Conservation (phyloP, 352 stramenopile genomes). For the Globisporangium camurandrum region DNA sequence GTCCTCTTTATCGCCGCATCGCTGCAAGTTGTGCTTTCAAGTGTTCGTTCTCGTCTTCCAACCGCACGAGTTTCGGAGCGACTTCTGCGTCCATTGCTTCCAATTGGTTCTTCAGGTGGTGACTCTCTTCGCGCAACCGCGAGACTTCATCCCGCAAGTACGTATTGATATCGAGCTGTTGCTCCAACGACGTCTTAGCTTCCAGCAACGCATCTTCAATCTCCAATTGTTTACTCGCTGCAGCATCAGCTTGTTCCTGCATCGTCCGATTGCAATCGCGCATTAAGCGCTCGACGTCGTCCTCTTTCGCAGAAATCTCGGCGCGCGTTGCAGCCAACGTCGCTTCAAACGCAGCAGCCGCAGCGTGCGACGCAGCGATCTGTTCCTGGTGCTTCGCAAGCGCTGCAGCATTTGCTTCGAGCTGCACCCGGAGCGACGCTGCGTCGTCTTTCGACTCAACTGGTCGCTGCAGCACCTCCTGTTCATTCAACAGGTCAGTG, state of each 20-base stretch:
- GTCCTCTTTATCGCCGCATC: slow-evolving; percentile 10
- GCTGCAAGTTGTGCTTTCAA: slow-evolving; percentile 25
- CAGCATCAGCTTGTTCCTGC: slow-evolving; percentile 73
- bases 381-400: slow-evolving; percentile 70
- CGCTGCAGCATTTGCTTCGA: slow-evolving; percentile 62
- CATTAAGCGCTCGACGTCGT: slow-evolving; percentile 79
- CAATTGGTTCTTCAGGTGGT: slow-evolving; percentile 84
- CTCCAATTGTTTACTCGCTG: slow-evolving; percentile 75
- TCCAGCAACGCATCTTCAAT: slow-evolving; percentile 78
- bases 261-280: slow-evolving; percentile 80
- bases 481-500: slow-evolving; percentile 73
- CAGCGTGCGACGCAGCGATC: slow-evolving; percentile 48
- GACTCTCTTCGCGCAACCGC: slow-evolving; percentile 75
- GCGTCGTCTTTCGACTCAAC: slow-evolving; percentile 74
- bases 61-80: slow-evolving; percentile 64
- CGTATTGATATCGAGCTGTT: slow-evolving; percentile 81
- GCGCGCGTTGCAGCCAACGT: slow-evolving; percentile 53
- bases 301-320: slow-evolving; percentile 66
- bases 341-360: slow-evolving; percentile 57
- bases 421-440: slow-evolving; percentile 52
- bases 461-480: slow-evolving; percentile 59
- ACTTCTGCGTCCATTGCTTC: slow-evolving; percentile 81
- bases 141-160: slow-evolving; percentile 75
- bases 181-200: slow-evolving; percentile 79
- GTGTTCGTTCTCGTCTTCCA: slow-evolving; percentile 84